Evolutionary conservation across 192 early-diverging fungal genomes (phyloP).

Genomic region (Backusella tuberculispora): DNA sequence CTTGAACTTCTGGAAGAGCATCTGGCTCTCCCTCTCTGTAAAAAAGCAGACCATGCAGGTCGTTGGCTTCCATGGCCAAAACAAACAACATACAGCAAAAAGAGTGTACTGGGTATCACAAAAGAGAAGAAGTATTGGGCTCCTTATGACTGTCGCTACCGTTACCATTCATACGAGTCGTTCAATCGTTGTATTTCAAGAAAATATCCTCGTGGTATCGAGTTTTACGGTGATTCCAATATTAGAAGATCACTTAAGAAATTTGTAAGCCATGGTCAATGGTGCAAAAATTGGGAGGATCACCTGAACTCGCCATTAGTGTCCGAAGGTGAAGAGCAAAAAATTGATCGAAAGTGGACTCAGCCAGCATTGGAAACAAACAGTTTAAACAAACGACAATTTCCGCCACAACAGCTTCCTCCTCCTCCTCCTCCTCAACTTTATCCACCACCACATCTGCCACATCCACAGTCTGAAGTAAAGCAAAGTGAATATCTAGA

Average conservation of each 20-base stretch:
- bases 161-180: slow-evolving; percentile 38
- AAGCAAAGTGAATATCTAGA: not conserved
- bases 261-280: slow-evolving; percentile 46
- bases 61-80: slow-evolving; percentile 44
- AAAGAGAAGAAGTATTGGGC: slow-evolving; percentile 49
- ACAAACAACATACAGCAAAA: not conserved
- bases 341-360: slow-evolving; percentile 11
- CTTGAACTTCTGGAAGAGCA: slow-evolving; percentile 33
- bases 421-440: not conserved
- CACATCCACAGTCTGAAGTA: not conserved
- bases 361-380: not conserved
- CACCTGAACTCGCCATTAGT: not conserved
- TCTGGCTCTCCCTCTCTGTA: slow-evolving; percentile 50
- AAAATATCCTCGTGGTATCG: slow-evolving; percentile 41
- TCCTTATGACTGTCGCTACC: slow-evolving; percentile 50
- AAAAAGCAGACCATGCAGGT: slow-evolving; percentile 36
- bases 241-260: slow-evolving; percentile 51
- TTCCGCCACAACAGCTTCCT: not conserved
- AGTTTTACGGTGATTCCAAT: slow-evolving; percentile 58
- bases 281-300: slow-evolving; percentile 37
- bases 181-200: slow-evolving; percentile 42
- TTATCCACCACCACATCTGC: not conserved
- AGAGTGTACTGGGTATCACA: slow-evolving; percentile 31
- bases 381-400: slow-evolving; percentile 9
- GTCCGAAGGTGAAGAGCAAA: not conserved